Percentiles rank a stretch among this genome's conserved stretches.
These are phyloP conservation scores for Pyrus hybrid DNA, from an alignment of 331 rosid genomes.

Conservation along the genomic window DNA sequence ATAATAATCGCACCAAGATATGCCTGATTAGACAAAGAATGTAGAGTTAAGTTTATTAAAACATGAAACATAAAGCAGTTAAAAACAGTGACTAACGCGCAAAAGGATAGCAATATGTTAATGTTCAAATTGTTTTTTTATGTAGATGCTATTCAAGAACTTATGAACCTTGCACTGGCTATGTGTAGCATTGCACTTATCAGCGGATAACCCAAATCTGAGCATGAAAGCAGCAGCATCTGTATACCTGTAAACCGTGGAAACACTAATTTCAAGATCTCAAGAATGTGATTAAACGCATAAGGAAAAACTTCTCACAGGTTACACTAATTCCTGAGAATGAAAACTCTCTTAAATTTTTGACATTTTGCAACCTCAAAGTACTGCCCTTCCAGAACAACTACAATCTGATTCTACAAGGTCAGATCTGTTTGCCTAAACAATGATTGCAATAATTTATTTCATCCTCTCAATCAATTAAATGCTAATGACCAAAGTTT, in stretches of 20 bases:
- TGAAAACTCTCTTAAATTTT: not conserved
- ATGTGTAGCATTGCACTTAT: slow-evolving; percentile 78
- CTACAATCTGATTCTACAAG: not conserved
- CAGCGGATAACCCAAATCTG: slow-evolving; percentile 86
- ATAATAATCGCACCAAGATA: slow-evolving; percentile 74
- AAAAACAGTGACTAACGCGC: not conserved
- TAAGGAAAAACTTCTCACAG: not conserved
- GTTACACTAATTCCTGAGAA: not conserved
- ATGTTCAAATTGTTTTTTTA: not conserved
- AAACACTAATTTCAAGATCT: slow-evolving; percentile 1
- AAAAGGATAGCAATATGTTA: not conserved
- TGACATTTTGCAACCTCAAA: not conserved
- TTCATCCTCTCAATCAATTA: not conserved
- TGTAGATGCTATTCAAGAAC: not conserved
- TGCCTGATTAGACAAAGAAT: slow-evolving; percentile 41
- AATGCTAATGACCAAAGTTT: not conserved
- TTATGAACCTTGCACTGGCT: slow-evolving; percentile 82
- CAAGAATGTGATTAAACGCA: not conserved
- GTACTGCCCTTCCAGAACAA: not conserved
- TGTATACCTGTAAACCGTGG: slow-evolving; percentile 44
- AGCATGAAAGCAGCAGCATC: slow-evolving; percentile 76
- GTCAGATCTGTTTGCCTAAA: no score
- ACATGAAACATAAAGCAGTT: not conserved
- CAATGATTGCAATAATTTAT: no score
- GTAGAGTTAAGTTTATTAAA: no score